phyloP scores from a whole-genome alignment of 1,139 yeast species.

The Blastobotrys niveus region DNA sequence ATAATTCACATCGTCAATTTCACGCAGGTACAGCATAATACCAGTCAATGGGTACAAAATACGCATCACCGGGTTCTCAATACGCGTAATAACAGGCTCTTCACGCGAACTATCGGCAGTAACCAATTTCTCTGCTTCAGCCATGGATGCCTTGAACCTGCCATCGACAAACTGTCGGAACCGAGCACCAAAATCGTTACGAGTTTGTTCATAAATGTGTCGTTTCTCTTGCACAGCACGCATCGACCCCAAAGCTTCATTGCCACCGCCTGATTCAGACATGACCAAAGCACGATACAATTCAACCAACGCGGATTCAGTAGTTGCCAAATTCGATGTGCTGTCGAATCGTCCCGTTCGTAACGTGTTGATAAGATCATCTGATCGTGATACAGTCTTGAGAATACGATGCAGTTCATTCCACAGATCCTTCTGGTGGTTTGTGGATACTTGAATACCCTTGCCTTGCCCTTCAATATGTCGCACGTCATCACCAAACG shows the following conservation, averaged over 20 bases:
- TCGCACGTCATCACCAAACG: constrained; percentile 61
- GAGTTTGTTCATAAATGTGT: constrained; percentile 53
- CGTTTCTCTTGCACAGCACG: constrained; percentile 67
- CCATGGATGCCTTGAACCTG: constrained; percentile 38
- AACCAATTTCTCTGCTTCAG: constrained; percentile 17
- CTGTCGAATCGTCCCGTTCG: constrained; percentile 47
- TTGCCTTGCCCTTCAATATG: constrained; percentile 70
- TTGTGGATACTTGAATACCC: constrained; percentile 78
- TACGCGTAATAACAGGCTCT: constrained; percentile 20
- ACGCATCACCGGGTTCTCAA: constrained; percentile 21
- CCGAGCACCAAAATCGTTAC: constrained; percentile 47
- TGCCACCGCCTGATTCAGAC: constrained; percentile 28
- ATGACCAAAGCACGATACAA: constrained; percentile 51
- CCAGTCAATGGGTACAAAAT: constrained; percentile 52
- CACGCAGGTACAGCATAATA: constrained; percentile 59
- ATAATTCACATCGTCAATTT: constrained; percentile 41
- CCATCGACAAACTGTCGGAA: constrained; percentile 44
- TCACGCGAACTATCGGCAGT: constrained; percentile 8
- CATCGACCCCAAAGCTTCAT: constrained; percentile 58
- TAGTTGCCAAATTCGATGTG: constrained; percentile 39
- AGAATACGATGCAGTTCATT: constrained; percentile 63
- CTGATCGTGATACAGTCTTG: constrained; percentile 61
- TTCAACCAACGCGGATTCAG: constrained; percentile 56
- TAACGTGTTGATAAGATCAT: constrained; percentile 47
- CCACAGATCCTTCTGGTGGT: constrained; percentile 70